A percentile compares a stretch with the other conserved stretches of the same genome.
Evolutionary conservation across 202 grass and related monocot species (phyloP).

Genomic region (Brachypodium distachyon): DNA sequence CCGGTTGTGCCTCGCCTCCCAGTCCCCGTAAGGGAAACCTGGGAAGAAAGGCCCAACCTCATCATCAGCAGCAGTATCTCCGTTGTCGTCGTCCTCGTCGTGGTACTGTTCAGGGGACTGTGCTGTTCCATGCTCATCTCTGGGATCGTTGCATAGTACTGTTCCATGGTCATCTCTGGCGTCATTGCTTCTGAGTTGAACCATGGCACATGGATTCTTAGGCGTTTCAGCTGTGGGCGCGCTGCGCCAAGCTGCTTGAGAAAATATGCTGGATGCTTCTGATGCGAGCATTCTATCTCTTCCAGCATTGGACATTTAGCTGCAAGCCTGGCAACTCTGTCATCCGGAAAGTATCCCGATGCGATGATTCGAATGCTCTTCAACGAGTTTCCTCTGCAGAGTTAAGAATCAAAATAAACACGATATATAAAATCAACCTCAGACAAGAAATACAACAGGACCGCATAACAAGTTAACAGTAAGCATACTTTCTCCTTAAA

Average conservation of each 20-base stretch:
- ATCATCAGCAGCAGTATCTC: too few species aligned
- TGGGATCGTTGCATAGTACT: too few species aligned
- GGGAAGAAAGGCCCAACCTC: neutral
- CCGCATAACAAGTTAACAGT: too few species aligned
- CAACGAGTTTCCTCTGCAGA: neutral
- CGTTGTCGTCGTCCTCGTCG: too few species aligned
- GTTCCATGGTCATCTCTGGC: too few species aligned
- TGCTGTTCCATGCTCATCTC: too few species aligned
- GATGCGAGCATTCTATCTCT: neutral
- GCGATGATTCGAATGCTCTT: neutral
- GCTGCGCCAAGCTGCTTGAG: neutral
- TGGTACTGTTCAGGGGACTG: too few species aligned
- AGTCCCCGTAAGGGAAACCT: neutral
- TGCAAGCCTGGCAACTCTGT: neutral
- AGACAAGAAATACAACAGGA: too few species aligned
- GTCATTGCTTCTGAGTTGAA: neutral
- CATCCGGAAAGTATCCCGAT: neutral
- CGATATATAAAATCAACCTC: neutral
- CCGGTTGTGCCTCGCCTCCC: neutral
- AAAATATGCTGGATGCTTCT: neutral
- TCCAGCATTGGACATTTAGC: slow-evolving; percentile 2
- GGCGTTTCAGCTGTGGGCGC: neutral
- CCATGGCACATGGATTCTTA: neutral
- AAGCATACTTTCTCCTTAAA: too few species aligned
- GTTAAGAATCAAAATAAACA: neutral